Base-by-base conservation (phyloP, 208 protist species). In the Novymonas esmeraldas region DNA sequence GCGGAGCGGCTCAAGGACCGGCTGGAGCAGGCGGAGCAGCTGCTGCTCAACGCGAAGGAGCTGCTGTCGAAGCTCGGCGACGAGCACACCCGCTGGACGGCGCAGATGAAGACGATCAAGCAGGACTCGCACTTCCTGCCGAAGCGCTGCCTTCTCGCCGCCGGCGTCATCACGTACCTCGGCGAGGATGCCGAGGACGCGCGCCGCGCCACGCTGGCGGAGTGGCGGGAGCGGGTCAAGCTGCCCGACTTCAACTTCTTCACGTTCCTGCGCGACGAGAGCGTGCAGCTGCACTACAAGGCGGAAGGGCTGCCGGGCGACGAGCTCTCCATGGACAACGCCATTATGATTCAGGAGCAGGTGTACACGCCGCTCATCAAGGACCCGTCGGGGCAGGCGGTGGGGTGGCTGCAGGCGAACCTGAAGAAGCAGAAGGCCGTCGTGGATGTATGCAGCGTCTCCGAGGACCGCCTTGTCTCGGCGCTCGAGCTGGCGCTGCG, bases 241-340 rank as follows among this genome's bases (percentile, higher is more conserved):
- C 60, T 94, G 48, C 63, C 70, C 22, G 79, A 95, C 55, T 98
- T 98, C 76, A 82, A 80, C 60, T 95, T 98, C 66, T 90, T 89
- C 59, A 82, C 76, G 20, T 99, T 99, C 69, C 74, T 99, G 63
- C 85, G 90, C 10, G 95, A 94, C 42, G 97, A 99, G 79, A 97
- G 90, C 62, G 90, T 98, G 70, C 85, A 98, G 70, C 82, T 99
- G 48, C 81, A 88, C 56, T 99, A 98, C 85, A 99, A 99, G 85
- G 74, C 87, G 6, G 81, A 99, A 73, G 98, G 98, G 11, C 82
- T 99, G 18, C 96, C 96, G 1, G 86, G 86, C 18, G 98, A 99
- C 73, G 89, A 97, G 48, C 85, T 99, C 24, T 98, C 96, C 3
- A 92, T 98, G 82, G 97, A 99, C 76, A 99, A 99, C 79, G 98